phyloP scores from a whole-genome alignment of 176 grass and related monocot species.

The Aechmea fasciata region DNA sequence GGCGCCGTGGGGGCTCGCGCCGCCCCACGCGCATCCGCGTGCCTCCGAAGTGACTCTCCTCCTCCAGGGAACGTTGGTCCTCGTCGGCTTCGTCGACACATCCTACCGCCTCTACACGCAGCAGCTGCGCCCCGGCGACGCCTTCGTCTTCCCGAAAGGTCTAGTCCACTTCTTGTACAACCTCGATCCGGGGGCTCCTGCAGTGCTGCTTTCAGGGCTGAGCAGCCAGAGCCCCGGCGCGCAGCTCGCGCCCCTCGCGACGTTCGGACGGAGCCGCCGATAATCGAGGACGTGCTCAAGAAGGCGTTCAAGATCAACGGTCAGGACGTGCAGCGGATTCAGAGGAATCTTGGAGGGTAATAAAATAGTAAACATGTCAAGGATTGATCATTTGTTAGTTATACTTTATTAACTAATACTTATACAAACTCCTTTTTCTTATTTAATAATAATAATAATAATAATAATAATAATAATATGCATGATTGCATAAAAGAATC shows the following conservation, averaged over 20 bases:
- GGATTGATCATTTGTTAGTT: too few species aligned
- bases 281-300: conserved; percentile 45
- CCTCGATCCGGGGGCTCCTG: conserved; percentile 18
- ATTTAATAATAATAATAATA: too few species aligned
- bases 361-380: too few species aligned
- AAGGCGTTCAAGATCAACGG: conserved; percentile 41
- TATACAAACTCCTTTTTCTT: too few species aligned
- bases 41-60: conserved; percentile 47
- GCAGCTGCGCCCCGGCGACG: conserved; percentile 48
- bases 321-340: conserved; percentile 44
- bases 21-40: conserved; percentile 54
- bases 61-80: conserved; percentile 26
- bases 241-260: conserved; percentile 36
- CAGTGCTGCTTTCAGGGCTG: conserved; percentile 45
- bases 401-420: too few species aligned
- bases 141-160: conserved; percentile 46
- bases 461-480: too few species aligned
- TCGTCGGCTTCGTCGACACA: conserved; percentile 55
- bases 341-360: conserved; percentile 33
- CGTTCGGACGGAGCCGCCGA: conserved; percentile 36
- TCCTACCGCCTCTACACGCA: conserved; percentile 56
- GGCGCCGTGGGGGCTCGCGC: conserved; percentile 34
- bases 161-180: conserved; percentile 56
- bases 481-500: too few species aligned
- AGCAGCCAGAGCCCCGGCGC: conserved; percentile 56